Evolutionary conservation across 495 filamentous ascomycete species (phyloP).

Genomic region (Xylaria bambusicola): DNA sequence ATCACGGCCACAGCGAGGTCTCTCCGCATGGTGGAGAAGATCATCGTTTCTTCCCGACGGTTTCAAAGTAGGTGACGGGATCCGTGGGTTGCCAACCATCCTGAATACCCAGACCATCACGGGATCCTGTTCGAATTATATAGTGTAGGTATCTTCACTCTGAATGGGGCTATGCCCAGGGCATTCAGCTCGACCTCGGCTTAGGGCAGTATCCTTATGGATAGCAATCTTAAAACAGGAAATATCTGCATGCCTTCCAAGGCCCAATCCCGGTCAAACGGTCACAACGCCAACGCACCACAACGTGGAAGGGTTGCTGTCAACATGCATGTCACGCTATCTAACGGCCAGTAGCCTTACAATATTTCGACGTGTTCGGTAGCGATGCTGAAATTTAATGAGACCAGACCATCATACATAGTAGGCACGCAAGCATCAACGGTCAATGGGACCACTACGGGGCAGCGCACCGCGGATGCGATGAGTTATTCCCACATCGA

Average conservation of each 20-base stretch:
- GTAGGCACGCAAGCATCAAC: no score
- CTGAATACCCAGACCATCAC: no score
- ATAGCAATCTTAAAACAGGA: neutral
- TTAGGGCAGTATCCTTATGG: neutral
- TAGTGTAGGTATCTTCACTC: no score
- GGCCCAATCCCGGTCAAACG: neutral
- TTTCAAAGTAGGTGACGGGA: neutral
- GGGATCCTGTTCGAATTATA: neutral
- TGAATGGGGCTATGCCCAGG: neutral
- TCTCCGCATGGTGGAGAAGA: slow-evolving; percentile 7
- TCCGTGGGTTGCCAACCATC: neutral
- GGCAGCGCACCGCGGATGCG: no score
- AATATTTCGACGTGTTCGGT: no score
- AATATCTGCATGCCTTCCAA: neutral
- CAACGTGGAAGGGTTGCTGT: neutral
- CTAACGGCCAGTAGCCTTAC: no score
- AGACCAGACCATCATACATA: no score
- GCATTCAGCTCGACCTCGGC: neutral
- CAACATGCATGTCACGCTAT: no score
- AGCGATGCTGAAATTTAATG: no score
- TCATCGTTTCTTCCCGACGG: slow-evolving; percentile 9
- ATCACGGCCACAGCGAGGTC: neutral
- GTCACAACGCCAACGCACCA: slow-evolving; percentile 1
- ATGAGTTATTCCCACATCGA: no score
- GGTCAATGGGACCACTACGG: no score